Percentiles rank a stretch among this genome's conserved stretches.
Conservation (phyloP, 73 alveolate genomes). For the Tetrahymena thermophila region DNA sequence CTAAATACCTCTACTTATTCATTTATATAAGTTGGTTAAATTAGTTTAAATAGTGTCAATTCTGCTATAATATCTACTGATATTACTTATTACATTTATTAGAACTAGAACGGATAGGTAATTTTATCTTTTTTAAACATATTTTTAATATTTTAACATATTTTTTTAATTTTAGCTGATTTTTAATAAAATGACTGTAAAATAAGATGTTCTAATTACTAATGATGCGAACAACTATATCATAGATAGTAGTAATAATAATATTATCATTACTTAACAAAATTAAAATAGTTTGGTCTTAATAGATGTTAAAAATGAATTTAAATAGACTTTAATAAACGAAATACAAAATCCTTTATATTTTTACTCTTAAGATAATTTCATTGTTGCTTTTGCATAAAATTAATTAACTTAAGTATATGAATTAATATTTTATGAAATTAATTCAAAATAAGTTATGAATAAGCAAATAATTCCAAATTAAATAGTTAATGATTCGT, state of each 20-base stretch:
- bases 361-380: not conserved
- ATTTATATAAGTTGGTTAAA: not conserved
- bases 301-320: not conserved
- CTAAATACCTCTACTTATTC: not conserved
- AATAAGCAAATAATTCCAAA: not conserved
- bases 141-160: not conserved
- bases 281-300: no score
- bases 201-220: not conserved
- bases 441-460: not conserved
- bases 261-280: not conserved
- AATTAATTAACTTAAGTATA: not conserved
- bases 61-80: not conserved
- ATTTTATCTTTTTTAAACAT: no score
- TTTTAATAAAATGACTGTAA: not conserved
- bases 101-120: not conserved
- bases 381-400: not conserved
- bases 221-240: not conserved
- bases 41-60: not conserved
- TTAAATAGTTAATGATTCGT: not conserved
- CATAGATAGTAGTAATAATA: not conserved
- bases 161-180: not conserved
- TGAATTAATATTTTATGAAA: not conserved
- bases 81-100: not conserved
- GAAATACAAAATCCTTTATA: not conserved
- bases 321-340: no score